A percentile compares a stretch with the other conserved stretches of the same genome.
phyloP scores from a whole-genome alignment of 139 green algal genomes.

The Spirogloea muscicola region DNA sequence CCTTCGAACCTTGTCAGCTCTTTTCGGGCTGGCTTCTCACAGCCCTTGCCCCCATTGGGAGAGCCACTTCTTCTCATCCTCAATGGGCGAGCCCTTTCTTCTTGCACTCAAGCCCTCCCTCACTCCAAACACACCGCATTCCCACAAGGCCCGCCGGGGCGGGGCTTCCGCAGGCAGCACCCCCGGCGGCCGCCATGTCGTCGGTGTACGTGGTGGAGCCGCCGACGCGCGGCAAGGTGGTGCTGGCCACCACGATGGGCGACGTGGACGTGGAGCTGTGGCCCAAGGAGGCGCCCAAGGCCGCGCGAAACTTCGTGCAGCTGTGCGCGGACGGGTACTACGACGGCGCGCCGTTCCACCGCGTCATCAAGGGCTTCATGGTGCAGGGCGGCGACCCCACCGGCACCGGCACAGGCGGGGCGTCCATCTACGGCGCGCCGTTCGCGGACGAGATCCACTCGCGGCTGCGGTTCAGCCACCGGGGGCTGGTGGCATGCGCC shows the following conservation, averaged over 20 bases:
- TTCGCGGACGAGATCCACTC: slow-evolving; percentile 58
- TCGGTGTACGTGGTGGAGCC: slow-evolving; percentile 86
- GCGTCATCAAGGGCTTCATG: slow-evolving; percentile 52
- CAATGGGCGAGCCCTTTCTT: no score
- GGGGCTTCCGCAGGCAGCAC: no score
- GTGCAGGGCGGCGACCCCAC: slow-evolving; percentile 48
- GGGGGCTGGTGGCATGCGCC: slow-evolving; percentile 88
- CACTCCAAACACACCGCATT: no score
- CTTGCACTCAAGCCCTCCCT: no score
- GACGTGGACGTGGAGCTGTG: slow-evolving; percentile 96
- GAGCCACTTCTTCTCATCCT: no score
- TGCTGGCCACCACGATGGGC: slow-evolving; percentile 80
- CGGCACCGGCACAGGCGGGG: slow-evolving; percentile 55
- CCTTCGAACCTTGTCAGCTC: no score
- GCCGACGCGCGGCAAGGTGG: slow-evolving; percentile 90
- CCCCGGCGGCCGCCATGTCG: slow-evolving; percentile 71
- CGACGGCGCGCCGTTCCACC: slow-evolving; percentile 41
- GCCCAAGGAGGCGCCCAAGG: slow-evolving; percentile 88
- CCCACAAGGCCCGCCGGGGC: no score
- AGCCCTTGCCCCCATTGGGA: no score
- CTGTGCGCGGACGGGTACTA: slow-evolving; percentile 82
- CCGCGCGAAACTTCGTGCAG: slow-evolving; percentile 89
- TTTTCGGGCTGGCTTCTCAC: no score
- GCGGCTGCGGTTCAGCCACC: slow-evolving; percentile 72
- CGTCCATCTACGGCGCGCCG: slow-evolving; percentile 67